phyloP scores from a whole-genome alignment of 352 stramenopile species.

The Phytophthora nicotianae region DNA sequence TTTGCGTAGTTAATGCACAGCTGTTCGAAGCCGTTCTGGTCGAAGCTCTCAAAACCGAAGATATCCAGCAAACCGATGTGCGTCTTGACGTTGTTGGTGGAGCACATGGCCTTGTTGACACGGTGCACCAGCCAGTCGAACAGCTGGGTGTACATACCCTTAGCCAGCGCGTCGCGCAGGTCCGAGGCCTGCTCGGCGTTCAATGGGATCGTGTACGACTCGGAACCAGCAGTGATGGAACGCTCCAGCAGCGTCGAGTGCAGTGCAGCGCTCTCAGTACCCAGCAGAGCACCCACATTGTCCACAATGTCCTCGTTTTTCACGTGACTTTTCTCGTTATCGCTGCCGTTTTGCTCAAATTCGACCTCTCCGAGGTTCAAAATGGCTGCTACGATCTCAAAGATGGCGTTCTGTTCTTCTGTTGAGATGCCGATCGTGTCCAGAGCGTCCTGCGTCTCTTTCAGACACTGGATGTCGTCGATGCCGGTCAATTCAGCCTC shows the following conservation, averaged over 20 bases:
- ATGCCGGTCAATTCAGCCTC: slow-evolving; percentile 64
- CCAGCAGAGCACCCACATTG: slow-evolving; percentile 62
- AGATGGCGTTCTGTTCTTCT: slow-evolving; percentile 92
- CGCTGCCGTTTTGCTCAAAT: slow-evolving; percentile 72
- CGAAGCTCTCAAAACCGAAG: slow-evolving; percentile 96
- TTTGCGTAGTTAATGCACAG: slow-evolving; percentile 94
- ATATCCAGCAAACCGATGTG: slow-evolving; percentile 95
- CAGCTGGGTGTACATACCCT: slow-evolving; percentile 95
- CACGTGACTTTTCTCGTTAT: slow-evolving; percentile 63
- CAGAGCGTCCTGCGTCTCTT: slow-evolving; percentile 89
- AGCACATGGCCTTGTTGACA: slow-evolving; percentile 83
- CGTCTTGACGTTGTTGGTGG: slow-evolving; percentile 69
- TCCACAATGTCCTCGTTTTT: slow-evolving; percentile 62
- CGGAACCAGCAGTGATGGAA: slow-evolving; percentile 91
- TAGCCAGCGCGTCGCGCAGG: slow-evolving; percentile 95
- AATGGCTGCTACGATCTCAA: slow-evolving; percentile 95
- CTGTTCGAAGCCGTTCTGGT: slow-evolving; percentile 90
- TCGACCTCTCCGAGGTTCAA: slow-evolving; percentile 96
- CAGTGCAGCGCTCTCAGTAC: slow-evolving; percentile 72
- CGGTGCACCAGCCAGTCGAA: slow-evolving; percentile 96
- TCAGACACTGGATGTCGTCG: slow-evolving; percentile 72
- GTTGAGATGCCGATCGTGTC: slow-evolving; percentile 89
- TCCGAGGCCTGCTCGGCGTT: slow-evolving; percentile 90
- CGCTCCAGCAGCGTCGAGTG: slow-evolving; percentile 89
- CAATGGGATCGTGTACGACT: slow-evolving; percentile 94